Evolutionary conservation across 805 yeast genomes (phyloP).

Genomic region (Sugiyamaella marilandica): DNA sequence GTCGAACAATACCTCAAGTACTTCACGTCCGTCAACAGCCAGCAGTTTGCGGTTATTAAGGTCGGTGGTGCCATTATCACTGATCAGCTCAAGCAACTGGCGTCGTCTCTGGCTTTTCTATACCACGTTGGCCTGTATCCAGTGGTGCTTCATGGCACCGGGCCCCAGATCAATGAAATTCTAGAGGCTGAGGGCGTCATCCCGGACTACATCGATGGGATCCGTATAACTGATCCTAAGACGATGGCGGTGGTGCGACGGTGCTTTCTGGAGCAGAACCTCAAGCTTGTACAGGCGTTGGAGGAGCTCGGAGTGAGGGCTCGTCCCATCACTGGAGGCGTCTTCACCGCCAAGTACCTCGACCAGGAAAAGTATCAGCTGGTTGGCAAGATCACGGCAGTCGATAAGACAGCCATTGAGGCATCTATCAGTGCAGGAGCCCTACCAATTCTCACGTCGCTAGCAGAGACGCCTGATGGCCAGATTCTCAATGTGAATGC

Average conservation of each 20-base stretch:
- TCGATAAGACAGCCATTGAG: slow-evolving; percentile 84
- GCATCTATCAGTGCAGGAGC: slow-evolving; percentile 96
- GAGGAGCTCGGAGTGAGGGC: slow-evolving; percentile 97
- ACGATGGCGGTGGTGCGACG: slow-evolving; percentile 96
- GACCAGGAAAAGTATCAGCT: slow-evolving; percentile 87
- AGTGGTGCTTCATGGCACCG: slow-evolving; percentile 95
- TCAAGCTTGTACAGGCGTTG: slow-evolving; percentile 89
- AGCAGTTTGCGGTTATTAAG: slow-evolving; percentile 96
- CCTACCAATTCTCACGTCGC: slow-evolving; percentile 89
- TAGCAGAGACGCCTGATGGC: slow-evolving; percentile 95
- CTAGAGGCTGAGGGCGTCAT: slow-evolving; percentile 91
- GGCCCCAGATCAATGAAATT: slow-evolving; percentile 95
- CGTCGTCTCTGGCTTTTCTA: slow-evolving; percentile 90
- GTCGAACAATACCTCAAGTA: slow-evolving; percentile 96
- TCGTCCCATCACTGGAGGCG: slow-evolving; percentile 97
- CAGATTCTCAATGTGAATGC: slow-evolving; percentile 97
- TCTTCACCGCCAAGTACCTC: slow-evolving; percentile 86
- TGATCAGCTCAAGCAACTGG: slow-evolving; percentile 86
- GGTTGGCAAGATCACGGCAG: slow-evolving; percentile 85
- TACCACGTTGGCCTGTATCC: slow-evolving; percentile 98
- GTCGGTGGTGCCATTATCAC: slow-evolving; percentile 99
- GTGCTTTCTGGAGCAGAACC: slow-evolving; percentile 92
- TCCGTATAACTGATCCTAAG: slow-evolving; percentile 87
- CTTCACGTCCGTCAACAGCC: slow-evolving; percentile 80
- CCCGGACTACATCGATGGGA: slow-evolving; percentile 94